phyloP scores from a whole-genome alignment of 1,139 yeast species.

The Blastobotrys apis region DNA sequence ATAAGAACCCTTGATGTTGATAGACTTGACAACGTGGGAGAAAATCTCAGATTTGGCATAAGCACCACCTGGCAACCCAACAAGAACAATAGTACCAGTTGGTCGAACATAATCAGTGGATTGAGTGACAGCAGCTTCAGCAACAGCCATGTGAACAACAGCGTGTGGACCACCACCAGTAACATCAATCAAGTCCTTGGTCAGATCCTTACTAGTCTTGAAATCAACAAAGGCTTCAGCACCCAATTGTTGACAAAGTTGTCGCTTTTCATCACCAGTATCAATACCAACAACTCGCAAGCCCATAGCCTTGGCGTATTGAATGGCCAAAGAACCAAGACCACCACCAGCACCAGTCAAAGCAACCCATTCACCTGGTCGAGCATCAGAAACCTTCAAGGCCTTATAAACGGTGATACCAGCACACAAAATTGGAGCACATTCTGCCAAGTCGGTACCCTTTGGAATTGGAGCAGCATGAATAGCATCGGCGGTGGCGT shows the following conservation, averaged over 20 bases:
- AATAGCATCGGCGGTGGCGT: constrained; percentile 79
- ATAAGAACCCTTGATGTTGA: constrained; percentile 66
- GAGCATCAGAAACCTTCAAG: constrained; percentile 59
- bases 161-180: constrained; percentile 80
- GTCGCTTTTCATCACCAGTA: constrained; percentile 64
- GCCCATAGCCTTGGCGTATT: constrained; percentile 82
- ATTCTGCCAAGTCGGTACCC: constrained; percentile 66
- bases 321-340: constrained; percentile 74
- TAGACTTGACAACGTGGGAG: constrained; percentile 59
- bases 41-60: constrained; percentile 58
- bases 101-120: constrained; percentile 68
- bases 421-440: constrained; percentile 75
- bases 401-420: constrained; percentile 86
- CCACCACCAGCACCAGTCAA: constrained; percentile 86
- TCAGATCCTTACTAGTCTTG: constrained; percentile 42
- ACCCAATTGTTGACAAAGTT: constrained; percentile 53
- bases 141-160: constrained; percentile 73
- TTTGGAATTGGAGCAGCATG: constrained; percentile 77
- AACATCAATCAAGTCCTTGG: constrained; percentile 47
- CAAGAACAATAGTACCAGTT: constrained; percentile 72
- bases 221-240: constrained; percentile 71
- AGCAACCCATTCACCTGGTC: constrained; percentile 75
- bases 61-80: constrained; percentile 76
- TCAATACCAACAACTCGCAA: constrained; percentile 72
- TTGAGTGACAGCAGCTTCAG: constrained; percentile 65